phyloP scores from a whole-genome alignment of 108 stramenopile genomes.

The Nitzschia inconspicua region DNA sequence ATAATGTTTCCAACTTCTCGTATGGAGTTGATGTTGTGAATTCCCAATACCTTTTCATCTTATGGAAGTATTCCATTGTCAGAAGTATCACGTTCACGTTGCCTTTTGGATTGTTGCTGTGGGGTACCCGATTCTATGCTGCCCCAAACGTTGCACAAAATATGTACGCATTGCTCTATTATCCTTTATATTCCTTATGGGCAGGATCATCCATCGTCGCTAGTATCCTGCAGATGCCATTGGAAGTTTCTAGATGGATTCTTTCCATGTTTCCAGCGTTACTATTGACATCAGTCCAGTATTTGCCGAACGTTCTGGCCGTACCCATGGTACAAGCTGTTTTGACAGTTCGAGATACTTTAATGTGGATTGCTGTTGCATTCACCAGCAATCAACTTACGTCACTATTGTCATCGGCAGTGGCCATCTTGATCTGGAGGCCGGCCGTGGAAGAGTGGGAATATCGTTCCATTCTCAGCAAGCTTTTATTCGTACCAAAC shows the following conservation, averaged over 20 bases:
- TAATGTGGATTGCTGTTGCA: not conserved
- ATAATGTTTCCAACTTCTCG: conserved; percentile 7
- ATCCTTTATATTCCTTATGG: not conserved
- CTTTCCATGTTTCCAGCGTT: conserved; percentile 5
- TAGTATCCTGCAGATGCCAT: conserved; percentile 13
- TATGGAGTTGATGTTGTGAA: conserved; percentile 18
- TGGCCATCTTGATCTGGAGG: conserved; percentile 17
- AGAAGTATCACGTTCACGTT: not conserved
- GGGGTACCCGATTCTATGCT: not conserved
- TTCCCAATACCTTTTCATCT: conserved; percentile 14
- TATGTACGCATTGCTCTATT: conserved; percentile 4
- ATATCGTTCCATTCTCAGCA: conserved; percentile 19
- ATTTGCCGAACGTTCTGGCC: conserved; percentile 6
- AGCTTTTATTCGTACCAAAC: not conserved
- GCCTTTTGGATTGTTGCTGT: not conserved
- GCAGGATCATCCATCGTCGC: not conserved
- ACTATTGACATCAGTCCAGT: not conserved
- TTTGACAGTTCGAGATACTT: not conserved
- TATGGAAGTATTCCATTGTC: conserved; percentile 28
- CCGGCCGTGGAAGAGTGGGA: conserved; percentile 26
- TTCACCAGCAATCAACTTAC: not conserved
- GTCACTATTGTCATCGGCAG: not conserved
- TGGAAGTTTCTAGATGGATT: not conserved
- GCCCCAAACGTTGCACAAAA: not conserved
- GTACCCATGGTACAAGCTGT: conserved; percentile 6